Evolutionary conservation across 352 stramenopile genomes (phyloP).

Genomic region (Phytophthora pseudosyringae): DNA sequence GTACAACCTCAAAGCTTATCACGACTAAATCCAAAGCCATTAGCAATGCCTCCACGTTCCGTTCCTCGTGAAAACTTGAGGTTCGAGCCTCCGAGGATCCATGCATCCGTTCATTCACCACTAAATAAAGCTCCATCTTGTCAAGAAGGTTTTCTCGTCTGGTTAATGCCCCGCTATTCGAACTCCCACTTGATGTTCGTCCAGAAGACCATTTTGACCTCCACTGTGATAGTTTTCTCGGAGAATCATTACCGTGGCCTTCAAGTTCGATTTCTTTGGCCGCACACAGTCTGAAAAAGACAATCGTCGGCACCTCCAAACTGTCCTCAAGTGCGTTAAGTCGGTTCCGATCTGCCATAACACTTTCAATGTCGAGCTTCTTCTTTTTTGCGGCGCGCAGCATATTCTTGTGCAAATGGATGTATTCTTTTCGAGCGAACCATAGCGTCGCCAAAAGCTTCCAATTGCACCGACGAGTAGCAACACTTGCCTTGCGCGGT

Average conservation of each 20-base stretch:
- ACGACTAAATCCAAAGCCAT: conserved; percentile 74
- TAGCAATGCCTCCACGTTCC: conserved; percentile 60
- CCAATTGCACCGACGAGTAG: conserved; percentile 49
- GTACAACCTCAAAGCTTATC: conserved; percentile 56
- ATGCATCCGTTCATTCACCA: conserved; percentile 68
- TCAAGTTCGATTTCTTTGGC: conserved; percentile 73
- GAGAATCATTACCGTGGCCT: conserved; percentile 65
- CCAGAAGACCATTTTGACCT: conserved; percentile 67
- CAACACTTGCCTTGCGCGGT: conserved; percentile 15
- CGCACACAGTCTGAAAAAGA: conserved; percentile 82
- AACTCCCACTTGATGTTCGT: conserved; percentile 31
- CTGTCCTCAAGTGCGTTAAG: conserved; percentile 74
- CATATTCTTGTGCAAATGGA: conserved; percentile 76
- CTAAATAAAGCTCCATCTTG: conserved; percentile 60
- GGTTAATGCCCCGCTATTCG: conserved; percentile 1
- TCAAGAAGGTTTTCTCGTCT: conserved; percentile 36
- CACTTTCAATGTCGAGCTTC: conserved; percentile 53
- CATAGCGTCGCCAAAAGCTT: conserved; percentile 67
- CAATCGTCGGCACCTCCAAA: conserved; percentile 78
- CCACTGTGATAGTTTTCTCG: conserved; percentile 73
- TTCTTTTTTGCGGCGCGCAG: conserved; percentile 69
- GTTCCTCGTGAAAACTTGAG: conserved; percentile 49
- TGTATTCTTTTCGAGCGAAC: conserved; percentile 75
- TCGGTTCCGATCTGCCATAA: conserved; percentile 51
- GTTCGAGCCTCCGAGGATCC: conserved; percentile 54